A percentile compares a stretch with the other conserved stretches of the same genome.
Evolutionary conservation across 306 rosid genomes (phyloP).

Genomic region (Cucumis hystrix): DNA sequence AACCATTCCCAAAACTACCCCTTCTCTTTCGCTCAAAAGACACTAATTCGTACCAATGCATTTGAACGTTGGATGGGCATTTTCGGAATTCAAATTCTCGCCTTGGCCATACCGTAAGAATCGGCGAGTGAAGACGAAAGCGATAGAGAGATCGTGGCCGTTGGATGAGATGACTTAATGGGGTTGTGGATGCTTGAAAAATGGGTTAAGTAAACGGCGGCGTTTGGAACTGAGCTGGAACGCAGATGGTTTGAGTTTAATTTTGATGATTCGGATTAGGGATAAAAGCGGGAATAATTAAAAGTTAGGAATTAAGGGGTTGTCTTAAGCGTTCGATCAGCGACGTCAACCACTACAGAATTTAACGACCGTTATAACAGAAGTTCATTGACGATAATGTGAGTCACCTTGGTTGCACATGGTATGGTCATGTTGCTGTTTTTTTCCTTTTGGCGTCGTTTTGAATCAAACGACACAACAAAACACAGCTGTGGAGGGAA

Average conservation of each 20-base stretch:
- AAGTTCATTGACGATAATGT: background rate
- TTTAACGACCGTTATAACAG: conserved; percentile 23
- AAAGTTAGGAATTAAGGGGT: background rate
- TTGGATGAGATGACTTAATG: conserved; percentile 13
- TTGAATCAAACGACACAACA: background rate
- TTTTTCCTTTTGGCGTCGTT: background rate
- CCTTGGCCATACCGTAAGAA: background rate
- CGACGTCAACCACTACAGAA: background rate
- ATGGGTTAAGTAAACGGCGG: background rate
- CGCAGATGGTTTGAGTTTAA: background rate
- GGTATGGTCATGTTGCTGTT: background rate
- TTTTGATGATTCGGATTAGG: background rate
- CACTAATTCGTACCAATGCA: background rate
- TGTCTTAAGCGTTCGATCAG: conserved; percentile 3
- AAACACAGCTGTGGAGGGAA: background rate
- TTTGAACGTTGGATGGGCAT: conserved; percentile 30
- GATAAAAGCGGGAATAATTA: background rate
- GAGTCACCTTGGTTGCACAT: background rate
- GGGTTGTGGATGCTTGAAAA: background rate
- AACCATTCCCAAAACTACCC: conserved; percentile 22
- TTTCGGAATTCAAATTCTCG: conserved; percentile 8
- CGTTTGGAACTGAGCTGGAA: conserved; percentile 27
- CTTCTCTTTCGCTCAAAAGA: conserved; percentile 5
- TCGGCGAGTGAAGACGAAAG: background rate
- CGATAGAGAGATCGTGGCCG: conserved; percentile 11